Conservation (phyloP, 139 green algal genomes). For the Micractinium conductrix region DNA sequence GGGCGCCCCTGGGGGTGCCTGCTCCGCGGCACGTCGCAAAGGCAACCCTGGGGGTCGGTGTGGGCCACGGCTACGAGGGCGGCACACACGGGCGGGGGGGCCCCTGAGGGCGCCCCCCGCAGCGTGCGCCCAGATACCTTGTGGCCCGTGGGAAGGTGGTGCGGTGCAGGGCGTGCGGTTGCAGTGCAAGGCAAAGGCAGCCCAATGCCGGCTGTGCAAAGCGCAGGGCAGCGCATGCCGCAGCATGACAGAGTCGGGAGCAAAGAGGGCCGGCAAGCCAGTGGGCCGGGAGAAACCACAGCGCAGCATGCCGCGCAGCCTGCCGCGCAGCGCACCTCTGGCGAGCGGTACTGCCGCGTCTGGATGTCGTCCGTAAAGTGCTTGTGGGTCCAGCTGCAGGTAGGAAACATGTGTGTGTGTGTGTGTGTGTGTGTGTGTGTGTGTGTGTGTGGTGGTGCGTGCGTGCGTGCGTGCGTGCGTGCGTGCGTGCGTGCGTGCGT, state of each 20-base stretch:
- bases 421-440: no score
- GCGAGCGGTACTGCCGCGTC: constrained; percentile 96
- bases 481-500: no score
- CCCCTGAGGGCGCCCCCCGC: not conserved
- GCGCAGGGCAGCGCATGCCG: not conserved
- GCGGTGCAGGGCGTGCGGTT: not conserved
- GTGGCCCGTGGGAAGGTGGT: constrained; percentile 29
- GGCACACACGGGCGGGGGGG: constrained; percentile 32
- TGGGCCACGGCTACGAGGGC: constrained; percentile 55
- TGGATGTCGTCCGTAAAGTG: constrained; percentile 99
- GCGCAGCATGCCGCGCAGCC: not conserved
- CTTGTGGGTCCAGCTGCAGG: constrained; percentile 88
- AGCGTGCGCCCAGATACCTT: constrained; percentile 54
- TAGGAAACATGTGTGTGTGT: no score
- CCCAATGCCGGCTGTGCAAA: no score
- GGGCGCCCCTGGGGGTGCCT: constrained; percentile 22
- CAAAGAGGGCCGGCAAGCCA: not conserved
- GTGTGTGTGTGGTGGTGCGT: no score
- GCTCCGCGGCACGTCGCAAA: constrained; percentile 47
- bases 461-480: no score
- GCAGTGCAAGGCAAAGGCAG: not conserved
- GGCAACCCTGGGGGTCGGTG: constrained; percentile 32
- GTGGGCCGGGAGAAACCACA: no score
- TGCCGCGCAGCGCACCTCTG: constrained; percentile 64
- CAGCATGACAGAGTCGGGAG: not conserved